These are phyloP conservation scores for Stereocaulon alpinum DNA, from an alignment of 495 filamentous ascomycete genomes.

Conservation along the genomic window DNA sequence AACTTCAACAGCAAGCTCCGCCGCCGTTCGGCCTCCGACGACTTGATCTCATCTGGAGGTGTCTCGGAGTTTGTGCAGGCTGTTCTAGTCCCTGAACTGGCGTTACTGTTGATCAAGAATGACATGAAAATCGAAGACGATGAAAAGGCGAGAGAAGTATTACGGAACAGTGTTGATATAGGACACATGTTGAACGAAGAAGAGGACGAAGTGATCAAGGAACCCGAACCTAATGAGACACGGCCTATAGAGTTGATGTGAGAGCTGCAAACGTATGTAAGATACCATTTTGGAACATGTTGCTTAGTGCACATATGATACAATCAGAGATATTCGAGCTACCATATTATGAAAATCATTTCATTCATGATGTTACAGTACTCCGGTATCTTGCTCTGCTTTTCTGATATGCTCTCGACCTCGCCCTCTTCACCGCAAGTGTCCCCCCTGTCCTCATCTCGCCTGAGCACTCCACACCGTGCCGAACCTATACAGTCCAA, in stretches of 20 bases:
- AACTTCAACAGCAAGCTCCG: conserved; percentile 53
- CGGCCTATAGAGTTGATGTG: not conserved
- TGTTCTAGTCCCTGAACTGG: conserved; percentile 80
- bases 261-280: not conserved
- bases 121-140: conserved; percentile 61
- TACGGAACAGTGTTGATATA: conserved; percentile 65
- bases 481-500: conserved; percentile 61
- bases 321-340: too few relatives aligned
- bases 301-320: too few relatives aligned
- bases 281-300: not conserved
- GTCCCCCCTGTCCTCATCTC: not conserved
- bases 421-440: too few relatives aligned
- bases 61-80: conserved; percentile 68
- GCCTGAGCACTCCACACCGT: conserved; percentile 31
- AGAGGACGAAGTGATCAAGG: conserved; percentile 46
- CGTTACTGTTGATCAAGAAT: conserved; percentile 66
- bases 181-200: conserved; percentile 67
- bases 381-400: not conserved
- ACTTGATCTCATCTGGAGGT: conserved; percentile 57
- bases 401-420: too few relatives aligned
- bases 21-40: conserved; percentile 53
- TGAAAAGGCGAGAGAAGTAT: conserved; percentile 53
- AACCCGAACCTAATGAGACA: conserved; percentile 34
- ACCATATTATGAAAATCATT: too few relatives aligned
- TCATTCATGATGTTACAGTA: not conserved